Evolutionary conservation across 1,284 basidiomycete genomes (phyloP), one percentile per base, ranked within the genome.

Genomic region (Rhodotorula glutinis): DNA sequence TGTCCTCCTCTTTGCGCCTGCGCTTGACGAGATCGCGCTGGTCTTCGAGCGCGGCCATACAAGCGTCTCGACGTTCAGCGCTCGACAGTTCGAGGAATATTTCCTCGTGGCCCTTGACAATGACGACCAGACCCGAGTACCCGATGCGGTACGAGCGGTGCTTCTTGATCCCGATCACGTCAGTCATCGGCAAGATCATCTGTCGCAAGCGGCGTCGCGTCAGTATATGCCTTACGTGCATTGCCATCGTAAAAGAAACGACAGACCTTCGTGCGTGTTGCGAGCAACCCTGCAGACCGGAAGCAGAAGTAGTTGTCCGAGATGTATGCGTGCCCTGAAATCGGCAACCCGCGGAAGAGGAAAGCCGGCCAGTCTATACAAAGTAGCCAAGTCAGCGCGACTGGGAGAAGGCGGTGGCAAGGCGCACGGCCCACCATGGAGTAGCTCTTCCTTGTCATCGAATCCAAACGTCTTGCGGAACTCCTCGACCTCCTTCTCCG

Each of bases 21-120:
- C 60, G 66, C 63, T 83, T 83, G n/a, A 86, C 81, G 53, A 85
- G 85, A 63, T 94, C 92, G 76, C 92, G 85, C 77, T 93, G 90
- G 43, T 84, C 82, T 70, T 93, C 87, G 54, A 98, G 81, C 23
- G 92, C 81, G 5, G 78, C 78, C 23, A 89, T 84, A 75, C 94
- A 92, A 5, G 87, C 85, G 67, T 87, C 84, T 43, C 93, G 85
- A 60, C 90, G 87, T 60, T 90, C 86, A 65, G 87, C 83, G 16
- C 87, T 87, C 52, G 84, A 82, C 76, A 98, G 95, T 79, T 98
- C 95, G 73, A 98, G 89, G 81, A 98, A 98, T 3, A 98, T 82
- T 77, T 98, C 95, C 80, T 98, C 95, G 77, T 97, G 90, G 0
- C 95, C 95, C 75, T 90, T 90, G 72, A 98, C 87, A 61, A 96